Evolutionary conservation across 176 grass and related monocot genomes (phyloP).

Genomic region (Carex scoparia): DNA sequence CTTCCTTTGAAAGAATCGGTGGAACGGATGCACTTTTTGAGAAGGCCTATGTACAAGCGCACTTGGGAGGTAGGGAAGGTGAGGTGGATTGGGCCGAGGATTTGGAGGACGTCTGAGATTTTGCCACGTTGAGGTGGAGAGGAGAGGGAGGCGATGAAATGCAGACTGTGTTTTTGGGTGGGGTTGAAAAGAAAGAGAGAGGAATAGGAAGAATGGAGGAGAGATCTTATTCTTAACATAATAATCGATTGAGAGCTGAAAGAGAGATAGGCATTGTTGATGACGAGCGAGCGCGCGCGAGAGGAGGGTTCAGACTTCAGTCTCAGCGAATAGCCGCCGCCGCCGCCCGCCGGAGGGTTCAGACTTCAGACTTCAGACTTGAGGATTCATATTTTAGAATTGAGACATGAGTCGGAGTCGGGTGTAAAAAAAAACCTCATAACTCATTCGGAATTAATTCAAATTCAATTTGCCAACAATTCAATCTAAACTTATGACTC

Average conservation of each 20-base stretch:
- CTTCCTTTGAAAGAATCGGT: slow-evolving; percentile 32
- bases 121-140: slow-evolving; percentile 18
- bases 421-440: no score
- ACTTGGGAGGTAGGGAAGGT: slow-evolving; percentile 51
- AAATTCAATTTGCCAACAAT: no score
- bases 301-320: neutral
- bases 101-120: slow-evolving; percentile 54
- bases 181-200: slow-evolving; percentile 35
- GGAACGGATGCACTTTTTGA: slow-evolving; percentile 63
- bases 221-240: slow-evolving; percentile 74
- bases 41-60: slow-evolving; percentile 60
- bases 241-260: slow-evolving; percentile 32
- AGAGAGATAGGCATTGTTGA: slow-evolving; percentile 37
- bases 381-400: no score
- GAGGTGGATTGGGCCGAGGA: slow-evolving; percentile 63
- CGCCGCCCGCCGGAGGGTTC: no score
- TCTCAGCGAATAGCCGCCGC: neutral
- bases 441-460: no score
- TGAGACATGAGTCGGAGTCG: no score
- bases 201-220: slow-evolving; percentile 35
- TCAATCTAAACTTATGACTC: no score
- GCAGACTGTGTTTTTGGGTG: slow-evolving; percentile 36
- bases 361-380: no score
- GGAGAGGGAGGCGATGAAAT: slow-evolving; percentile 26
- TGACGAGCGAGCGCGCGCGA: slow-evolving; percentile 11